Conservation (phyloP, 1,139 yeast genomes). For the Nakaseomyces nivariensis region DNA sequence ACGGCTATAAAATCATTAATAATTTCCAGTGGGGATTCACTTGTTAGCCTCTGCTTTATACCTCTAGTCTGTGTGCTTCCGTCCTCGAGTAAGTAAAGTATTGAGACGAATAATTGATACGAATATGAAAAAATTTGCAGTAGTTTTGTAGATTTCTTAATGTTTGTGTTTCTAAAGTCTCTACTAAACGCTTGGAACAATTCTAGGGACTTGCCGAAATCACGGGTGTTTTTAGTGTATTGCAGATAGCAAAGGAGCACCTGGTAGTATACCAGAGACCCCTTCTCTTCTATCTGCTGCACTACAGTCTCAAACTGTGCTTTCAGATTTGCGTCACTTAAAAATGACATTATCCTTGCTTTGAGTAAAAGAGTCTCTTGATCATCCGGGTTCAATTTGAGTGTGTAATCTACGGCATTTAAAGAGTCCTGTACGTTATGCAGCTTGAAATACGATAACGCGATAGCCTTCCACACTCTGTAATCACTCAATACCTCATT, state of each 20-base stretch:
- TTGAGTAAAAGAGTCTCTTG: constrained; percentile 1
- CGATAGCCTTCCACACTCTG: constrained; percentile 3
- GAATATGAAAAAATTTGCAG: constrained; percentile 1
- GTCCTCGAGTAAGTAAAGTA: not conserved
- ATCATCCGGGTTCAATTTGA: not conserved
- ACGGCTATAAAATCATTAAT: not conserved
- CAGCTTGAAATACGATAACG: constrained; percentile 1
- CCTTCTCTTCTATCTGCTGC: not conserved
- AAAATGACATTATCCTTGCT: constrained; percentile 1
- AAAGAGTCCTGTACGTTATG: constrained; percentile 2
- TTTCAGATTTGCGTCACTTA: not conserved
- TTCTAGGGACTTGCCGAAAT: not conserved
- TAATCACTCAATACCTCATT: not conserved
- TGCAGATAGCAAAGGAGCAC: not conserved
- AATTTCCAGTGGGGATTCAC: constrained; percentile 1
- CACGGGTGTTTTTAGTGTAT: not conserved
- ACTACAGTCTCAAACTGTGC: not conserved
- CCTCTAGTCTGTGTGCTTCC: not conserved
- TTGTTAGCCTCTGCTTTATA: not conserved
- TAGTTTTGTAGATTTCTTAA: not conserved
- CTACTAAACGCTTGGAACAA: not conserved
- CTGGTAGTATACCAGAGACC: not conserved
- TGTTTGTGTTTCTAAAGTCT: not conserved
- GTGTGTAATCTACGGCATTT: constrained; percentile 1
- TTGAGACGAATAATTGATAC: not conserved